Conservation (phyloP, 2,329 filamentous ascomycete genomes). For the Phialophora verrucosa region DNA sequence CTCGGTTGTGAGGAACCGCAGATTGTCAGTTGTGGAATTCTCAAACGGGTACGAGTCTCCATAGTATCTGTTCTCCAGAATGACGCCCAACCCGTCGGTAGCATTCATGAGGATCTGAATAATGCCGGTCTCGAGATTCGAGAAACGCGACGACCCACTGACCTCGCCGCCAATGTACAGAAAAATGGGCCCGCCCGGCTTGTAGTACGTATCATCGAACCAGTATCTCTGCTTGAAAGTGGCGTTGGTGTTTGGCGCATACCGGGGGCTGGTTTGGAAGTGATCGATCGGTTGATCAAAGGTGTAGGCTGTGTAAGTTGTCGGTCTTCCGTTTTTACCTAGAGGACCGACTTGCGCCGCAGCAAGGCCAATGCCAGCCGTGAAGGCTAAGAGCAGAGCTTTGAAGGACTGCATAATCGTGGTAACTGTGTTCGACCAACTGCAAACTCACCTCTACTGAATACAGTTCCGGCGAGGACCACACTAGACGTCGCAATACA, state of each 20-base stretch:
- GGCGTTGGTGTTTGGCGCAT: constrained; percentile 41
- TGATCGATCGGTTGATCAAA: constrained; percentile 38
- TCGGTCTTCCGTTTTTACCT: constrained; percentile 32
- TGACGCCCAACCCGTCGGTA: constrained; percentile 60
- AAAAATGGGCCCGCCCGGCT: constrained; percentile 59
- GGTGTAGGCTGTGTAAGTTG: constrained; percentile 34
- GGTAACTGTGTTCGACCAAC: background rate
- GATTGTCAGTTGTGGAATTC: constrained; percentile 47
- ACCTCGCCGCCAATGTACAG: constrained; percentile 47
- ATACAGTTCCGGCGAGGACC: background rate
- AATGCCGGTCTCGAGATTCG: constrained; percentile 54
- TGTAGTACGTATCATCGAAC: constrained; percentile 60
- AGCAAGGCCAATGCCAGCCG: constrained; percentile 23
- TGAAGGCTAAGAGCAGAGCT: constrained; percentile 7
- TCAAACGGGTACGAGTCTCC: constrained; percentile 50
- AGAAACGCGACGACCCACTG: constrained; percentile 48
- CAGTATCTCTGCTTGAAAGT: constrained; percentile 64
- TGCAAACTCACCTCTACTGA: background rate
- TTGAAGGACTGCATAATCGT: constrained; percentile 11
- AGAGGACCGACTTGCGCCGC: constrained; percentile 33
- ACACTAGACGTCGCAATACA: background rate
- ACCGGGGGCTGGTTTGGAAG: constrained; percentile 33
- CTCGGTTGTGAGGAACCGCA: constrained; percentile 50
- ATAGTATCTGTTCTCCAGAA: constrained; percentile 49
- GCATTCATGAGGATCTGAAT: constrained; percentile 62